phyloP scores from a whole-genome alignment of 495 filamentous ascomycete species.

The Hamigera avellanea region DNA sequence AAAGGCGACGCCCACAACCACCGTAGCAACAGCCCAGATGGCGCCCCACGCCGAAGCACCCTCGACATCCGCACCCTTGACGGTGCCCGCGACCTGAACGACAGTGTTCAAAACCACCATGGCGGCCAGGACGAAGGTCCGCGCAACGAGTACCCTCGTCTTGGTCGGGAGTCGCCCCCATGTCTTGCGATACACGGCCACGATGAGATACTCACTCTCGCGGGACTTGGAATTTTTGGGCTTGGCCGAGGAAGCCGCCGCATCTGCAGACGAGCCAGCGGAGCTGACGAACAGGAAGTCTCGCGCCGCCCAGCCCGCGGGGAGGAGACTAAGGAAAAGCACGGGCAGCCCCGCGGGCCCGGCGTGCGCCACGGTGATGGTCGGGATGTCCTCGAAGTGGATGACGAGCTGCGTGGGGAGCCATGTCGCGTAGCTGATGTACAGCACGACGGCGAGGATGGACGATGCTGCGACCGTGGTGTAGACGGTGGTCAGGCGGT shows the following conservation, averaged over 20 bases:
- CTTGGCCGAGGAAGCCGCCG: constrained; percentile 22
- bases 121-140: constrained; percentile 49
- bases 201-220: constrained; percentile 48
- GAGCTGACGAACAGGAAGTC: constrained; percentile 68
- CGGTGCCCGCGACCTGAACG: constrained; percentile 46
- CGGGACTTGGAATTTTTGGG: constrained; percentile 42
- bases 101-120: constrained; percentile 50
- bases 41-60: constrained; percentile 60
- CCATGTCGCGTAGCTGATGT: constrained; percentile 49
- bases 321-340: constrained; percentile 44
- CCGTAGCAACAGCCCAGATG: constrained; percentile 54
- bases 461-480: constrained; percentile 54
- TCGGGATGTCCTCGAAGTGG: constrained; percentile 57
- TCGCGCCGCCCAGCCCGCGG: constrained; percentile 53
- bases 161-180: constrained; percentile 46
- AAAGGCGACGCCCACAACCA: constrained; percentile 47
- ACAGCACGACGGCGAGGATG: constrained; percentile 57
- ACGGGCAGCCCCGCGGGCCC: constrained; percentile 34
- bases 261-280: constrained; percentile 24
- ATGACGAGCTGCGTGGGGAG: constrained; percentile 55
- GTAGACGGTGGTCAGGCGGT: constrained; percentile 46
- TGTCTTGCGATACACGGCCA: constrained; percentile 38
- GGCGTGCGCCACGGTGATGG: constrained; percentile 50
- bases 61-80: constrained; percentile 52
- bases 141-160: constrained; percentile 51